Evolutionary conservation across 1,284 basidiomycete genomes (phyloP).

Genomic region (Sanghuangporus sanghuang): DNA sequence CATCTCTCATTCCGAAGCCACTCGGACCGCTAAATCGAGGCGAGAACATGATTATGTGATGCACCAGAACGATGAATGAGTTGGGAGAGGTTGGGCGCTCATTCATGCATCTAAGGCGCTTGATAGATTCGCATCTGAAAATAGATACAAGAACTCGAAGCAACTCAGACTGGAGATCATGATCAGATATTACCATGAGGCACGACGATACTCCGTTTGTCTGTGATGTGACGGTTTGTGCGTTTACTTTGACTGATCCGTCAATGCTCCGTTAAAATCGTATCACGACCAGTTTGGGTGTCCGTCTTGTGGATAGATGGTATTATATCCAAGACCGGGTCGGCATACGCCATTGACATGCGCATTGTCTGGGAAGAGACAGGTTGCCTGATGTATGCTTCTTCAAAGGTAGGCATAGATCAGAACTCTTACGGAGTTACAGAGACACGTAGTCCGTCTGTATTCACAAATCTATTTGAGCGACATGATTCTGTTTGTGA

Average conservation of each 20-base stretch:
- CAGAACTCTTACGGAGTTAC: too few relatives aligned
- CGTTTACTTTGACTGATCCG: neutral
- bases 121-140: neutral
- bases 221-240: neutral
- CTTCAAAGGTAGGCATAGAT: too few relatives aligned
- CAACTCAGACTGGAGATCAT: neutral
- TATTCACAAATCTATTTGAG: too few relatives aligned
- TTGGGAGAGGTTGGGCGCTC: neutral
- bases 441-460: too few relatives aligned
- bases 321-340: too few relatives aligned
- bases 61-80: neutral
- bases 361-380: too few relatives aligned
- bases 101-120: neutral
- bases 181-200: neutral
- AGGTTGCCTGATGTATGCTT: too few relatives aligned
- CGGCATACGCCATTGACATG: too few relatives aligned
- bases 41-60: neutral
- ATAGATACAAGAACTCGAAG: neutral
- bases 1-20: neutral
- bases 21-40: neutral
- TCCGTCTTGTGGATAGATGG: neutral
- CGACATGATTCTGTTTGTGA: too few relatives aligned
- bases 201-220: neutral
- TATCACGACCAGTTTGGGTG: neutral
- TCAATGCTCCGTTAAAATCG: neutral